These are phyloP conservation scores for Vitellaria paradoxa DNA, from an alignment of 179 eudicot species.

Conservation along the genomic window DNA sequence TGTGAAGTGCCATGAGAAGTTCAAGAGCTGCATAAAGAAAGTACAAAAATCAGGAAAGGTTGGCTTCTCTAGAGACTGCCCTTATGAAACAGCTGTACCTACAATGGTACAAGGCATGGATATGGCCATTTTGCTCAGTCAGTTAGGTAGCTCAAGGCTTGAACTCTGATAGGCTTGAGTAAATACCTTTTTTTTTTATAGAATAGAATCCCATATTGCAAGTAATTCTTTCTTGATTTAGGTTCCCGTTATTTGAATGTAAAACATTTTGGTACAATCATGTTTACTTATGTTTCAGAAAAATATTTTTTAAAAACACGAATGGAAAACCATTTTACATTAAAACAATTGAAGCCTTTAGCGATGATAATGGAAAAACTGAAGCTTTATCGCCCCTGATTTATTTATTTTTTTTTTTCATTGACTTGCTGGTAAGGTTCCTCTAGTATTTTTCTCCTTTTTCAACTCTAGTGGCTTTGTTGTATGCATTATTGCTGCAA, in stretches of 20 bases:
- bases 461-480: neutral
- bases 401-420: neutral
- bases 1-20: slow-evolving; percentile 82
- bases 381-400: neutral
- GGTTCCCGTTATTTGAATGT: too few relatives aligned
- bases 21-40: slow-evolving; percentile 88
- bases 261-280: too few relatives aligned
- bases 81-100: slow-evolving; percentile 70
- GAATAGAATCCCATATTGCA: neutral
- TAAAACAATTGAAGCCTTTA: too few relatives aligned
- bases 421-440: neutral
- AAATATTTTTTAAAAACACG: too few relatives aligned
- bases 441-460: too few relatives aligned
- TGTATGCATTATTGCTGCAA: neutral
- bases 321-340: too few relatives aligned
- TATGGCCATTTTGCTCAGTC: slow-evolving; percentile 83
- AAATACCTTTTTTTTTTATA: neutral
- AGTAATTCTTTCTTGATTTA: slow-evolving; percentile 6
- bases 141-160: slow-evolving; percentile 45
- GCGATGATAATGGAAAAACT: neutral
- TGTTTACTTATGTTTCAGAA: too few relatives aligned
- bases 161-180: slow-evolving; percentile 50
- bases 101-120: slow-evolving; percentile 96
- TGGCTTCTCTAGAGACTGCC: slow-evolving; percentile 72
- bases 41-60: slow-evolving; percentile 78